phyloP scores from a whole-genome alignment of 2,329 filamentous ascomycete species.

The Fusarium subtropicale region DNA sequence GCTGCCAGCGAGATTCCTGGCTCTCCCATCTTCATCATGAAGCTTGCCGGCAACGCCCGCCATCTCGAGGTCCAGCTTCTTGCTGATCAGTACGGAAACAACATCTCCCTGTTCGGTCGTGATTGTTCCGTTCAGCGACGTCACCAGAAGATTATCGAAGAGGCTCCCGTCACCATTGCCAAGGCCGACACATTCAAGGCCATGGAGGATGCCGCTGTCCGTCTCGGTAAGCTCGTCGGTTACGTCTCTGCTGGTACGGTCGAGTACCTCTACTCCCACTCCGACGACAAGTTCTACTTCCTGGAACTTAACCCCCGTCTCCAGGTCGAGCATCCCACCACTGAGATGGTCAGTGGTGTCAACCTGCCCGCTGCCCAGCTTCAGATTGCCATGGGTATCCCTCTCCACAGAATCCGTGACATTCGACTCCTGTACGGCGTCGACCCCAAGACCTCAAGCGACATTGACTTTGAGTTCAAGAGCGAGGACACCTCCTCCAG shows the following conservation, averaged over 20 bases:
- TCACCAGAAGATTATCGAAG: conserved; percentile 99
- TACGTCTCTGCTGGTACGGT: conserved; percentile 99
- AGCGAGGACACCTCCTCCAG: conserved; percentile 83
- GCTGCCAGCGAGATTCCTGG: conserved; percentile 97
- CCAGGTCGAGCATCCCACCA: conserved; percentile 99
- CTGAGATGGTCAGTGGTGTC: conserved; percentile 98
- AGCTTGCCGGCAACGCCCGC: conserved; percentile 93
- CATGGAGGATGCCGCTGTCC: conserved; percentile 97
- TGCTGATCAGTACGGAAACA: conserved; percentile 99
- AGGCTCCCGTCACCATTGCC: conserved; percentile 97
- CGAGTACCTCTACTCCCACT: conserved; percentile 97
- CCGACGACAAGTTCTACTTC: conserved; percentile 99
- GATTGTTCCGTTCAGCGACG: conserved; percentile 98
- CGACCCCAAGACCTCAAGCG: conserved; percentile 84
- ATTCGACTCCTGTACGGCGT: conserved; percentile 96
- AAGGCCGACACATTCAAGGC: conserved; percentile 88
- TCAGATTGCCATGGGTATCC: conserved; percentile 98
- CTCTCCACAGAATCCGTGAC: conserved; percentile 93
- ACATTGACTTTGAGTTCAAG: conserved; percentile 97
- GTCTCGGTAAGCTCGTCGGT: conserved; percentile 91
- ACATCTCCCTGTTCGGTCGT: conserved; percentile 98
- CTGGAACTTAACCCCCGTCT: conserved; percentile 98
- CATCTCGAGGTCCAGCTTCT: conserved; percentile 98
- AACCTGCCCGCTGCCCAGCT: conserved; percentile 97
- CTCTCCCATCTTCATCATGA: conserved; percentile 99